These are phyloP conservation scores for Globisporangium sylvaticum DNA, from an alignment of 352 stramenopile genomes.

Conservation along the genomic window DNA sequence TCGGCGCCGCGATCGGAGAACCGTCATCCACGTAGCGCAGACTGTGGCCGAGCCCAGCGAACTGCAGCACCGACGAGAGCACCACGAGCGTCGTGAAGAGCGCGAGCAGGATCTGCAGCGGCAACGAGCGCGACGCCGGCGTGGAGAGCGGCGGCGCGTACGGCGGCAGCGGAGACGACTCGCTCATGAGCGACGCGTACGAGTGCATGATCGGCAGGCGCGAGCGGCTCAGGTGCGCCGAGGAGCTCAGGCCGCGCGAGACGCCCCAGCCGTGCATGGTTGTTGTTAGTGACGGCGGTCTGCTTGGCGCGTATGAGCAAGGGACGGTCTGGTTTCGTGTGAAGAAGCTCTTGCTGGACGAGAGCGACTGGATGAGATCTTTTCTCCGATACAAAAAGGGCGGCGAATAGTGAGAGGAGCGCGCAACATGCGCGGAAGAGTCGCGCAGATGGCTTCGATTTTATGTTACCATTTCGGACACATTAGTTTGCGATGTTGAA, in stretches of 20 bases:
- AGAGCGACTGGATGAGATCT: too few relatives aligned
- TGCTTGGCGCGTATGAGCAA: not conserved
- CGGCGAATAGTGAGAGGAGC: not conserved
- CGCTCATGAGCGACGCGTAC: constrained; percentile 14
- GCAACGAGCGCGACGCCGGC: constrained; percentile 28
- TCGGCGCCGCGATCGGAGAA: not conserved
- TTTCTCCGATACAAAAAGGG: too few relatives aligned
- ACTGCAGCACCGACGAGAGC: constrained; percentile 22
- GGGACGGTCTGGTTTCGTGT: not conserved
- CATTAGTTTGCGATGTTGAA: not conserved
- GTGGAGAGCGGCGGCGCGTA: constrained; percentile 20
- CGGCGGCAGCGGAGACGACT: constrained; percentile 14
- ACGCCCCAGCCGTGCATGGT: constrained; percentile 19
- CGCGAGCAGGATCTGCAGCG: constrained; percentile 29
- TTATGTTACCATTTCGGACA: not conserved
- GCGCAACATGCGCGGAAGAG: not conserved
- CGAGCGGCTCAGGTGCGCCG: constrained; percentile 15
- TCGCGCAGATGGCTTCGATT: not conserved
- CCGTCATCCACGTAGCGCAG: constrained; percentile 10
- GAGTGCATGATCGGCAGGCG: constrained; percentile 19
- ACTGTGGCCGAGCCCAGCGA: constrained; percentile 20
- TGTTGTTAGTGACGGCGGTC: not conserved
- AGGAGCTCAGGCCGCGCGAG: constrained; percentile 13
- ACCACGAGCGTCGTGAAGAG: constrained; percentile 29
- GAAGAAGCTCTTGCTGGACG: too few relatives aligned